phyloP scores from a whole-genome alignment of 176 grass and related monocot species.

The Dendrocalamus sinicus region DNA sequence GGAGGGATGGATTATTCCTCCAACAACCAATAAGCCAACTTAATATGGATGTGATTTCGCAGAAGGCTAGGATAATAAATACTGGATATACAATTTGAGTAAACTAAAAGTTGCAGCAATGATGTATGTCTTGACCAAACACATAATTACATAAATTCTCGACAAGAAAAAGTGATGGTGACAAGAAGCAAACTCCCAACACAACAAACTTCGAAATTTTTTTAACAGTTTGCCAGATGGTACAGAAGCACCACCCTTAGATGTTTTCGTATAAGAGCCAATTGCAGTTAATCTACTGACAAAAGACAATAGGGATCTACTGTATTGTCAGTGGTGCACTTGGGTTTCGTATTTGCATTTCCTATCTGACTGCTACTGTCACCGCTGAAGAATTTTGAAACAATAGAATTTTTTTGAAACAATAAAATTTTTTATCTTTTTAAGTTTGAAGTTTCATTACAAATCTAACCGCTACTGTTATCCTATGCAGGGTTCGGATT shows the following conservation, averaged over 20 bases:
- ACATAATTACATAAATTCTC: not conserved
- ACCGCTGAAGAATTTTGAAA: not conserved
- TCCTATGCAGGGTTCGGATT: no score
- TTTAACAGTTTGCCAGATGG: not conserved
- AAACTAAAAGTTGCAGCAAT: not conserved
- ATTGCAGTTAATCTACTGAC: not conserved
- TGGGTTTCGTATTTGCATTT: not conserved
- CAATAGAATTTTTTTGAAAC: not conserved
- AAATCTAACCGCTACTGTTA: not conserved
- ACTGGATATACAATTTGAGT: not conserved
- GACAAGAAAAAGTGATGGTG: not conserved
- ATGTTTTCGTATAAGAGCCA: not conserved
- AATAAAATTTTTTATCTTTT: not conserved
- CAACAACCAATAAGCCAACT: not conserved
- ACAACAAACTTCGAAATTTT: not conserved
- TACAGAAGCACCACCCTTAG: not conserved
- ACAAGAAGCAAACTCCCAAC: not conserved
- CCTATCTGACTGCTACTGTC: not conserved
- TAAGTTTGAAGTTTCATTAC: not conserved
- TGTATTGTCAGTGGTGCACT: not conserved
- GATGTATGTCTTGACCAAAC: not conserved
- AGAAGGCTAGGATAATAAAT: not conserved
- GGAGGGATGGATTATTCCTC: no score
- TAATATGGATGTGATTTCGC: constrained; percentile 2
- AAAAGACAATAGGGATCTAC: not conserved